Percentiles rank a stretch among this genome's conserved stretches.
These are phyloP conservation scores for Colletotrichum sp. DNA, from an alignment of 2,329 filamentous ascomycete genomes.

Conservation along the genomic window DNA sequence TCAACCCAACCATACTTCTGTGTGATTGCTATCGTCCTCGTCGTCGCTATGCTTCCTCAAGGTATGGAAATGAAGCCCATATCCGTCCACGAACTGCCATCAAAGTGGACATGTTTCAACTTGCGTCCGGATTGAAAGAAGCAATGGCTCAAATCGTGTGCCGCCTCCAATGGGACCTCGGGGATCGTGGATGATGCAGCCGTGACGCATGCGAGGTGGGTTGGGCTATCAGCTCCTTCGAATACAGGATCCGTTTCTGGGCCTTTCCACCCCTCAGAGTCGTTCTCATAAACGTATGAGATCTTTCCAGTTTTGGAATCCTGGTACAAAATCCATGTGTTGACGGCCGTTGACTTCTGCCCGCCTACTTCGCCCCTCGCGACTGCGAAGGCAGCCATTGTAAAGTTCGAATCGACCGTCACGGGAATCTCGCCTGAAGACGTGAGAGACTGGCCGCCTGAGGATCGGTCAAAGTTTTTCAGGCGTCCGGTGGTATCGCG, in stretches of 20 bases:
- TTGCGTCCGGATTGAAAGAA: slow-evolving; percentile 11
- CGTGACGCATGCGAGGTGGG: slow-evolving; percentile 18
- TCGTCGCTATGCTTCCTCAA: not conserved
- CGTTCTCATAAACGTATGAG: slow-evolving; percentile 22
- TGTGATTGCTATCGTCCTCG: not conserved
- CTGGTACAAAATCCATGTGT: slow-evolving; percentile 28
- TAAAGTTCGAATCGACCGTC: slow-evolving; percentile 21
- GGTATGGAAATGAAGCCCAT: slow-evolving; percentile 13
- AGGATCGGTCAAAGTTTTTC: slow-evolving; percentile 3
- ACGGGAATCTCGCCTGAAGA: not conserved
- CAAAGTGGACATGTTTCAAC: slow-evolving; percentile 14
- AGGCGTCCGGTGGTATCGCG: not conserved
- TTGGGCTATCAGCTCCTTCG: slow-evolving; percentile 11
- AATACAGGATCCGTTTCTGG: slow-evolving; percentile 11
- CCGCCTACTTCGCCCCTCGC: slow-evolving; percentile 13
- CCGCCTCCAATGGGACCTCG: not conserved
- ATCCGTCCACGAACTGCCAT: slow-evolving; percentile 9
- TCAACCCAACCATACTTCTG: not conserved
- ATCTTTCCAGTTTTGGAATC: slow-evolving; percentile 23
- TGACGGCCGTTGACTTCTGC: slow-evolving; percentile 4
- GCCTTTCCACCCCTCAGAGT: slow-evolving; percentile 21
- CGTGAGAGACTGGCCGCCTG: not conserved
- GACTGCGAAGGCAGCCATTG: slow-evolving; percentile 24
- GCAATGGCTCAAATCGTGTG: slow-evolving; percentile 15
- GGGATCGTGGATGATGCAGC: not conserved